These are phyloP conservation scores for Globisporangium heterothallicum DNA, from an alignment of 352 stramenopile species.

Conservation along the genomic window DNA sequence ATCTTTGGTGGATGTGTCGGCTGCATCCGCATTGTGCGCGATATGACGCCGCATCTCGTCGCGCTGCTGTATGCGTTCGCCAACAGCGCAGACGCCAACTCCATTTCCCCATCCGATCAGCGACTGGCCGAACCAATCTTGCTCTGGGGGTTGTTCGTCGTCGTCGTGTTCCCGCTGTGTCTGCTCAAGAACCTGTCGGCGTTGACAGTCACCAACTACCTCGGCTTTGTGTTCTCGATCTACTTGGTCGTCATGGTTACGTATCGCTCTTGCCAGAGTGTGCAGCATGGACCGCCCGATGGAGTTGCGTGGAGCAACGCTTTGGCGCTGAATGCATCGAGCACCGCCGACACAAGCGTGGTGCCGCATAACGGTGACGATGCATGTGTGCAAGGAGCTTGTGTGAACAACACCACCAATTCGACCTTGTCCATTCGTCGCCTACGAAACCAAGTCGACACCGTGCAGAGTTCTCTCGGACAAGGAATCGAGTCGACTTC, in stretches of 20 bases:
- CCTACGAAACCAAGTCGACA: not conserved
- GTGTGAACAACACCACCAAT: not conserved
- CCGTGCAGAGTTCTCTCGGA: not conserved
- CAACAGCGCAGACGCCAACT: slow-evolving; percentile 8
- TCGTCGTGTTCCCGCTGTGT: slow-evolving; percentile 62
- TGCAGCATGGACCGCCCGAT: not conserved
- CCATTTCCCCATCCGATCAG: slow-evolving; percentile 4
- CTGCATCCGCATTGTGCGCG: slow-evolving; percentile 60
- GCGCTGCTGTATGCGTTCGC: slow-evolving; percentile 13
- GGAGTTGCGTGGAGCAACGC: not conserved
- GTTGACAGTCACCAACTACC: slow-evolving; percentile 59
- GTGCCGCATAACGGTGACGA: slow-evolving; percentile 9
- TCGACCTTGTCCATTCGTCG: not conserved
- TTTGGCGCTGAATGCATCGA: slow-evolving; percentile 4
- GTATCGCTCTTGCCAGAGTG: slow-evolving; percentile 37
- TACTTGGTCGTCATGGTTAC: slow-evolving; percentile 52
- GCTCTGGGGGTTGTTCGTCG: slow-evolving; percentile 31
- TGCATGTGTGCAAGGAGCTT: not conserved
- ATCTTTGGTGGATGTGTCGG: slow-evolving; percentile 70
- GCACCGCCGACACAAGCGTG: slow-evolving; percentile 5
- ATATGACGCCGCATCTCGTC: slow-evolving; percentile 62
- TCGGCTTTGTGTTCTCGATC: slow-evolving; percentile 61
- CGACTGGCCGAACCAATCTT: slow-evolving; percentile 41
- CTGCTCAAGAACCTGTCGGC: slow-evolving; percentile 66
- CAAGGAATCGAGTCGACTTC: slow-evolving; percentile 1